Evolutionary conservation across 2,329 filamentous ascomycete genomes (phyloP), one percentile per base, ranked within the genome.

Genomic region (Cytospora paraplurivora): DNA sequence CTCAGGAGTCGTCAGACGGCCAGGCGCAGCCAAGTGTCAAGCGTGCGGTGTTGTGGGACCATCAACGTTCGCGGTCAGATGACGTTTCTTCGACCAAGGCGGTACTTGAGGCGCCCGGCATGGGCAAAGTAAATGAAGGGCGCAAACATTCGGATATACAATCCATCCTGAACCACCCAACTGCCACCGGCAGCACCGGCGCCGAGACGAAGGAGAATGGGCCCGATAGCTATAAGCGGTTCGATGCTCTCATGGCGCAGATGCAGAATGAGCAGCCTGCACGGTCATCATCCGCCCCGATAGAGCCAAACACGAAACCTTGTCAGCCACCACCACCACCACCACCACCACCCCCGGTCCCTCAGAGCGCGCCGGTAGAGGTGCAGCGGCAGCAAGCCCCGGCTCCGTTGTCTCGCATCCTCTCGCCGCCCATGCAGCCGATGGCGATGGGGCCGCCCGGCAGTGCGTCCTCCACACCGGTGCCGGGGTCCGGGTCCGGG

Each of bases 401-500:
- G 27, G 59, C 63, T 1, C 54, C 59, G 3, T 33, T 55, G 0
- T 59, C 63, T 10, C 63, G 57, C 10, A 59, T 63, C 15, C 41
- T 60, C 1, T 63, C 61, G 15, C 64, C 61, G 37, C 62, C 56
- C 17, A 58, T 62, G 56, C 61, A 61, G 34, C 51, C 61, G 8
- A 50, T 57, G 51, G 37, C 52, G 44, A 52, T 65, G 56, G 51
- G 21, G 10, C 63, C 61, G 4, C 55, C 58, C 10, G 53, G 65
- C 13, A 66, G 62, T 44, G 49, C 62, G 19, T 66, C 65, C 17
- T 56, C 65, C 19, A 65, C 65, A 41, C 62, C 65, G 27, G 59
- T 58, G 32, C 55, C 63, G 8, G 56, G 49, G 15, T 7, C 35
- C 4, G 56, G 52, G 1, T 56, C 60, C 3, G 55, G 49, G 19